These are phyloP conservation scores for Clitopilus passeckerianus DNA, from an alignment of 768 basidiomycete species.

Conservation along the genomic window DNA sequence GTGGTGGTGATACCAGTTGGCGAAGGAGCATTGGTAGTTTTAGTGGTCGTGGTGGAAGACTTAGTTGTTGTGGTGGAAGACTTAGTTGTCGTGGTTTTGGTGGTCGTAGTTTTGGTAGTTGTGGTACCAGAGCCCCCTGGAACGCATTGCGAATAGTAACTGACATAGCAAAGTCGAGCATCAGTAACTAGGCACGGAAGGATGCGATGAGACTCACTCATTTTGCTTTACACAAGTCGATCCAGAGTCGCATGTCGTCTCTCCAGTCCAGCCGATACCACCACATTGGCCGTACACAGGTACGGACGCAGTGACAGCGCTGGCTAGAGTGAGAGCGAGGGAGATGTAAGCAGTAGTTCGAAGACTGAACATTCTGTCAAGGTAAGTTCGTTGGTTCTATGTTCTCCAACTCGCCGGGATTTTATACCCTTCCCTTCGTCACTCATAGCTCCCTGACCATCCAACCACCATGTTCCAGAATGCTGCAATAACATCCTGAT, in stretches of 20 bases:
- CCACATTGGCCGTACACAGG: slow-evolving; percentile 20
- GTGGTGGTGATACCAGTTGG: slow-evolving; percentile 16
- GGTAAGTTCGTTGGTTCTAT: neutral
- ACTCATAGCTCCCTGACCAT: neutral
- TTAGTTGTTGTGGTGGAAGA: slow-evolving; percentile 8
- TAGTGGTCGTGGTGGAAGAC: slow-evolving; percentile 8
- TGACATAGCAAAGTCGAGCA: neutral
- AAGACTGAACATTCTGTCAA: slow-evolving; percentile 5
- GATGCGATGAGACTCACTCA: neutral
- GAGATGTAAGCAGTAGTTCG: slow-evolving; percentile 3
- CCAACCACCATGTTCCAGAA: neutral
- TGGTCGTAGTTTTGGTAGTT: slow-evolving; percentile 5
- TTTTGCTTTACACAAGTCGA: slow-evolving; percentile 11
- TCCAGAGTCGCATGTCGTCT: slow-evolving; percentile 7
- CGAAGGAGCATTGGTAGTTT: slow-evolving; percentile 7
- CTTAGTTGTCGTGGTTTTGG: slow-evolving; percentile 7
- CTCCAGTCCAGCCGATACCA: slow-evolving; percentile 15
- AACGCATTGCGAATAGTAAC: slow-evolving; percentile 15
- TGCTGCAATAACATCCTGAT: neutral
- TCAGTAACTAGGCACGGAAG: neutral
- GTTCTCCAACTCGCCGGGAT: neutral
- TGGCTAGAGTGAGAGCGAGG: slow-evolving; percentile 5
- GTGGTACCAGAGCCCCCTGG: slow-evolving; percentile 5
- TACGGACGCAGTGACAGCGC: slow-evolving; percentile 9
- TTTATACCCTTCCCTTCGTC: neutral